Percentiles rank a stretch among this genome's conserved stretches.
These are phyloP conservation scores for Rosa multiflora DNA, from an alignment of 306 rosid genomes.

Conservation along the genomic window DNA sequence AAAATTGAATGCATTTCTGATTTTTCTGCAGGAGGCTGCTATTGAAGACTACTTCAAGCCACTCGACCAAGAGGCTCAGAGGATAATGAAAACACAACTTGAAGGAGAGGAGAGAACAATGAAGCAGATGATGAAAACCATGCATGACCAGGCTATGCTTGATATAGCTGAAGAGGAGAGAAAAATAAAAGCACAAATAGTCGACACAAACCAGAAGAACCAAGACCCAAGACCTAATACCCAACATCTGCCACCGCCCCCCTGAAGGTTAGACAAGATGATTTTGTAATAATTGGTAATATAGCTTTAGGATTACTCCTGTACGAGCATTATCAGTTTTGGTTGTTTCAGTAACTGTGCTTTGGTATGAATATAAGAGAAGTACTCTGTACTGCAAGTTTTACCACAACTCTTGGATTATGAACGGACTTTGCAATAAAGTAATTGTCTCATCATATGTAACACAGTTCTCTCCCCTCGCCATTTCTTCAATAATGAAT, in stretches of 20 bases:
- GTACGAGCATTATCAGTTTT: slow-evolving; percentile 9
- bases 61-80: slow-evolving; percentile 75
- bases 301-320: slow-evolving; percentile 14
- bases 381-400: not conserved
- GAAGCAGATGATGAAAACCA: slow-evolving; percentile 60
- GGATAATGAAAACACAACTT: slow-evolving; percentile 65
- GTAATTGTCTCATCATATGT: not conserved
- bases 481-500: not conserved
- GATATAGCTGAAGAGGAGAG: slow-evolving; percentile 47
- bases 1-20: not conserved
- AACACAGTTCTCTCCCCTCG: not conserved
- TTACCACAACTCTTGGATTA: not conserved
- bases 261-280: slow-evolving; percentile 42
- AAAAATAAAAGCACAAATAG: slow-evolving; percentile 21
- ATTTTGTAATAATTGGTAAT: slow-evolving; percentile 12
- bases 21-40: slow-evolving; percentile 60
- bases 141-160: slow-evolving; percentile 65
- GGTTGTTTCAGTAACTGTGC: not conserved
- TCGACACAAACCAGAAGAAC: slow-evolving; percentile 23
- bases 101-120: slow-evolving; percentile 67
- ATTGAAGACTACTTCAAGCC: slow-evolving; percentile 93
- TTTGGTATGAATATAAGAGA: slow-evolving; percentile 9
- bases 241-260: slow-evolving; percentile 33
- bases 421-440: not conserved
- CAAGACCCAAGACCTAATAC: slow-evolving; percentile 15